phyloP scores from a whole-genome alignment of 2,329 filamentous ascomycete species.

The Penicillium sp. region DNA sequence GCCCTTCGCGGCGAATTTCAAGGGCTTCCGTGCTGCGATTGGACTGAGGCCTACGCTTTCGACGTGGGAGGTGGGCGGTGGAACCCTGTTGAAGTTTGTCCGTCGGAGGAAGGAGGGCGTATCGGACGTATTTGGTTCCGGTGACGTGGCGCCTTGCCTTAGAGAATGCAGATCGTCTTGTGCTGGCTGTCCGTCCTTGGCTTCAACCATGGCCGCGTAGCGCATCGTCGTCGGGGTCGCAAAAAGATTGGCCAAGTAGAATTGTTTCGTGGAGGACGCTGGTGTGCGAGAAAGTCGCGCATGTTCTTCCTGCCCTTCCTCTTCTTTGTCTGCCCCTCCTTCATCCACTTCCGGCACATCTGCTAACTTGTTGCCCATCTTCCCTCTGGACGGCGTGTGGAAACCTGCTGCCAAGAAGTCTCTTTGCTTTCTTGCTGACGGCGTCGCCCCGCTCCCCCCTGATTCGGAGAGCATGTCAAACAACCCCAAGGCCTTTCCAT shows the following conservation, averaged over 20 bases:
- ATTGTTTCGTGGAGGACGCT: constrained; percentile 40
- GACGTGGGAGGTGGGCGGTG: constrained; percentile 8
- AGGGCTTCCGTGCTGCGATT: constrained; percentile 32
- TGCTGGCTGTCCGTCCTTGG: constrained; percentile 19
- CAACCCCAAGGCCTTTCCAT: constrained; percentile 44
- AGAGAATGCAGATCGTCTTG: background rate
- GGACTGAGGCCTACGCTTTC: constrained; percentile 29
- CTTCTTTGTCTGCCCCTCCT: constrained; percentile 23
- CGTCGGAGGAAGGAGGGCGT: constrained; percentile 39
- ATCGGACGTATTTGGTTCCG: constrained; percentile 23
- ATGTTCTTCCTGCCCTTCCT: constrained; percentile 23
- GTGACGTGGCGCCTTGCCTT: constrained; percentile 5
- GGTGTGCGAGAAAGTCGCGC: constrained; percentile 33
- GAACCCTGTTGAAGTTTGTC: constrained; percentile 29
- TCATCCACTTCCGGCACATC: constrained; percentile 27
- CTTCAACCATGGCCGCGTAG: constrained; percentile 37
- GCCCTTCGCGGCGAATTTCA: constrained; percentile 34
- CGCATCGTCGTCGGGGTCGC: constrained; percentile 42
- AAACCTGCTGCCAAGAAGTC: constrained; percentile 23
- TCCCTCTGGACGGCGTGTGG: constrained; percentile 36
- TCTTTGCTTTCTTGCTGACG: constrained; percentile 25
- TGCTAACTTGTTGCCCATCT: constrained; percentile 22
- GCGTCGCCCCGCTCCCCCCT: constrained; percentile 31
- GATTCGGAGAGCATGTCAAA: constrained; percentile 44
- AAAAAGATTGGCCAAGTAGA: constrained; percentile 42